Conservation (phyloP, 1,284 basidiomycete genomes). For the Melanopsichium pennsylvanicum region DNA sequence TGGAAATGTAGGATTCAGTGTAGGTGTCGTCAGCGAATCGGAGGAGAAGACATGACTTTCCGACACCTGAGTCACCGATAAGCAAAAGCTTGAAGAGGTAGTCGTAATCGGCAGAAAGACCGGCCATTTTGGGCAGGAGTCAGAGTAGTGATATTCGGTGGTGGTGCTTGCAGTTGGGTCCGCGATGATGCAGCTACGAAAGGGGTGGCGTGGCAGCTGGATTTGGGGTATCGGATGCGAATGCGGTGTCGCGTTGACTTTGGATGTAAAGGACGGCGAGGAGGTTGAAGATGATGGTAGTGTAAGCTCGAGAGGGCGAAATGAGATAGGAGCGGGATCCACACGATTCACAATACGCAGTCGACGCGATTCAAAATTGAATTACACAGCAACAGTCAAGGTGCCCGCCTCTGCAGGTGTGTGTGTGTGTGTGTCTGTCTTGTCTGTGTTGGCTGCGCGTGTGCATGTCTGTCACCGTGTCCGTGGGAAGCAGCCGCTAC, state of each 20-base stretch:
- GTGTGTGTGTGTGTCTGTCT: slow-evolving; percentile 6
- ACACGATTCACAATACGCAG: too few species aligned
- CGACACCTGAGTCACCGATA: slow-evolving; percentile 87
- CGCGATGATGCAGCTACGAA: not conserved
- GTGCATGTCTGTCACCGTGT: slow-evolving; percentile 9
- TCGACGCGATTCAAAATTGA: not conserved
- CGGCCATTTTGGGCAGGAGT: slow-evolving; percentile 41
- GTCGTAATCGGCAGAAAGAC: slow-evolving; percentile 63
- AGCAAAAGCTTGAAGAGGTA: slow-evolving; percentile 67
- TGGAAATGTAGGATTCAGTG: slow-evolving; percentile 69
- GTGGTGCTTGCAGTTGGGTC: not conserved
- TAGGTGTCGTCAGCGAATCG: slow-evolving; percentile 69
- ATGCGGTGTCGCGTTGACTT: not conserved
- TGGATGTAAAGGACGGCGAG: not conserved
- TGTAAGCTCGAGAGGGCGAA: not conserved
- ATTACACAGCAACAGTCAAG: slow-evolving; percentile 7
- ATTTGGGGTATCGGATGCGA: not conserved
- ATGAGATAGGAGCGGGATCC: not conserved
- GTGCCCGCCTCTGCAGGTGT: too few species aligned
- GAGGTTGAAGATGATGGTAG: too few species aligned
- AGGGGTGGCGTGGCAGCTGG: not conserved
- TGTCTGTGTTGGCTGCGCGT: not conserved
- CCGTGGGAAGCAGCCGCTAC: too few species aligned
- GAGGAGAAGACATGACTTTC: slow-evolving; percentile 73
- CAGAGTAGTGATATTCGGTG: too few species aligned